Conservation (phyloP, 2,329 filamentous ascomycete genomes). For the Aspergillus calidoustus region DNA sequence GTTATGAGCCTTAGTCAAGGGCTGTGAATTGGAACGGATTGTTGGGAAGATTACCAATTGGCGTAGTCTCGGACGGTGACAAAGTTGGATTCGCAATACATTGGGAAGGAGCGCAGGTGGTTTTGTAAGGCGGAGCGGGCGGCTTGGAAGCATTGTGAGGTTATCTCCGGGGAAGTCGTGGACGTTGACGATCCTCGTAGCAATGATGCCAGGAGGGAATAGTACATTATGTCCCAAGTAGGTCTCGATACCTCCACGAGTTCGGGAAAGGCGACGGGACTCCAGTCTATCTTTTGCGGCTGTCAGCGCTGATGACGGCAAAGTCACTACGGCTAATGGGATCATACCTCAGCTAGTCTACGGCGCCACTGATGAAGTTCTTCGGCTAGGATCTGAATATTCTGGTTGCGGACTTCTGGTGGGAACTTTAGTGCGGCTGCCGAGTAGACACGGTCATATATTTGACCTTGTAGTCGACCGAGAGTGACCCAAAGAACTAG, state of each 20-base stretch:
- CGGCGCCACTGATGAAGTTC: constrained; percentile 20
- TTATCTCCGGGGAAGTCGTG: constrained; percentile 18
- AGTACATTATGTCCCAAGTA: constrained; percentile 29
- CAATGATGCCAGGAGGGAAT: constrained; percentile 25
- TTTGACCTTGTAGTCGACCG: constrained; percentile 18
- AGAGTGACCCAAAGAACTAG: constrained; percentile 16
- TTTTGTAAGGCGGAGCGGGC: constrained; percentile 24
- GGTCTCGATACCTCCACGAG: constrained; percentile 20
- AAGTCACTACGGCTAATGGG: background rate
- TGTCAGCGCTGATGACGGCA: background rate
- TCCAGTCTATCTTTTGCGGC: constrained; percentile 18
- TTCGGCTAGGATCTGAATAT: constrained; percentile 15
- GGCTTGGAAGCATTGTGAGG: constrained; percentile 23
- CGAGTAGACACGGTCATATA: constrained; percentile 23
- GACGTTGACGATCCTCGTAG: constrained; percentile 20
- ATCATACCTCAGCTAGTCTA: constrained; percentile 9
- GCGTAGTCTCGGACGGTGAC: constrained; percentile 24
- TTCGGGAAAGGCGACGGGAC: constrained; percentile 14
- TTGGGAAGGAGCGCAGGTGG: constrained; percentile 24
- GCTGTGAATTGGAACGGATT: background rate
- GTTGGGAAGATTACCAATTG: constrained; percentile 23
- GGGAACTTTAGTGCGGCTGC: constrained; percentile 14
- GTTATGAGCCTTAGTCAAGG: background rate
- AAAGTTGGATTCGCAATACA: constrained; percentile 12
- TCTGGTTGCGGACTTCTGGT: constrained; percentile 9